Conservation (phyloP, 768 basidiomycete genomes). For the Boletus insuetus region DNA sequence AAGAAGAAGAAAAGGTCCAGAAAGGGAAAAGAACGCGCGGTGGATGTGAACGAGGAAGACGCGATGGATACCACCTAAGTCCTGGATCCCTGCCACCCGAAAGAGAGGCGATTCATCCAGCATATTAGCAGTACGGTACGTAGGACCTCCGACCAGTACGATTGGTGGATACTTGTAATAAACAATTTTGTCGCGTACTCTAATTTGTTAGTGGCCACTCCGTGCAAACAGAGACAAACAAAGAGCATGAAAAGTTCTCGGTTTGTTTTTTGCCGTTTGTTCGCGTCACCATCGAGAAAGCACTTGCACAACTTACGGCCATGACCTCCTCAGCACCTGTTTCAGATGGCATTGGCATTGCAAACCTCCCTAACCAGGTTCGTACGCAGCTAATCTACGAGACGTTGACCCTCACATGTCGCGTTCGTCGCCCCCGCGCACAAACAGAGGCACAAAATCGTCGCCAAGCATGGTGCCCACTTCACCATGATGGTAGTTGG, state of each 20-base stretch:
- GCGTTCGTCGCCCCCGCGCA: neutral
- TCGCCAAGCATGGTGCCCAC: constrained; percentile 94
- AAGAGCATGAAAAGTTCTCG: constrained; percentile 21
- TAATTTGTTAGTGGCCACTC: constrained; percentile 13
- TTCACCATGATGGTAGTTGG: constrained; percentile 99
- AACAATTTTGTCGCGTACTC: neutral
- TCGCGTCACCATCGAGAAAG: constrained; percentile 22
- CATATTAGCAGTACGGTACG: too few species aligned
- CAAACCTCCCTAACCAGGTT: constrained; percentile 98
- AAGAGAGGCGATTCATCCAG: too few species aligned
- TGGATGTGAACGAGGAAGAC: constrained; percentile 17
- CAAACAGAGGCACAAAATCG: constrained; percentile 93
- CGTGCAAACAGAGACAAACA: constrained; percentile 26
- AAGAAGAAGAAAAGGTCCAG: constrained; percentile 16
- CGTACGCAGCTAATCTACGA: constrained; percentile 13
- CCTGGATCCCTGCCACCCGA: too few species aligned
- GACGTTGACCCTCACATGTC: neutral
- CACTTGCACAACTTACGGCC: constrained; percentile 8
- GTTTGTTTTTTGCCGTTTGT: constrained; percentile 16
- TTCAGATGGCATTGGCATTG: constrained; percentile 86
- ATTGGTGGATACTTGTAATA: too few species aligned
- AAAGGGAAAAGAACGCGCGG: constrained; percentile 28
- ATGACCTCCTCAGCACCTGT: constrained; percentile 32
- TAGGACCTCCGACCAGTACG: too few species aligned
- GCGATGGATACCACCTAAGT: constrained; percentile 18